Percentiles rank a stretch among this genome's conserved stretches.
These are phyloP conservation scores for Coccomyxa sp. DNA, from an alignment of 139 green algal genomes.

Conservation along the genomic window DNA sequence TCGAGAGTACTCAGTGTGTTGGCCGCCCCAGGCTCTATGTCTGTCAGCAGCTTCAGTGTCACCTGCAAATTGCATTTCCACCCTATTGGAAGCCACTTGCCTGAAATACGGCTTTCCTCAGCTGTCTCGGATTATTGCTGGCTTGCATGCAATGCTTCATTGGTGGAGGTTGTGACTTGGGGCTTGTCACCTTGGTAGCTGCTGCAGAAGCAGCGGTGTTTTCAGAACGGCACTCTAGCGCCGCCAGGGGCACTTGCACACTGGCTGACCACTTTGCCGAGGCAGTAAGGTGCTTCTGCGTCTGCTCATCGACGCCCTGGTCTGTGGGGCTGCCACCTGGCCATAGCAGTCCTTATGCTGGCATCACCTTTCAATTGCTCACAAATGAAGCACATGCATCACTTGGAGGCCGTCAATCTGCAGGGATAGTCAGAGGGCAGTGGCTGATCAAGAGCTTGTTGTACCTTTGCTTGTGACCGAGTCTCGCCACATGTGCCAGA, in stretches of 20 bases:
- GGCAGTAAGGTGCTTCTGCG: too few relatives aligned
- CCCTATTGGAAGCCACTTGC: not conserved
- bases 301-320: too few relatives aligned
- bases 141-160: not conserved
- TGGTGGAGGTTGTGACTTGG: not conserved
- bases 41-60: not conserved
- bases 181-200: not conserved
- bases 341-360: too few relatives aligned
- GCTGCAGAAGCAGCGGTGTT: not conserved
- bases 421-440: not conserved
- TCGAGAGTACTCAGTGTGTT: not conserved
- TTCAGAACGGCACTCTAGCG: not conserved
- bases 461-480: not conserved
- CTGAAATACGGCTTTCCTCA: not conserved
- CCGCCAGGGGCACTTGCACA: too few relatives aligned
- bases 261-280: too few relatives aligned
- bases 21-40: too few relatives aligned
- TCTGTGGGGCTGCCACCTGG: too few relatives aligned
- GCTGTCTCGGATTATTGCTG: not conserved
- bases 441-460: not conserved
- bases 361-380: not conserved
- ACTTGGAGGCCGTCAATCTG: not conserved
- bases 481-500: slow-evolving; percentile 6
- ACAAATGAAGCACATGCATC: not conserved
- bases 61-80: not conserved